Evolutionary conservation across 2,329 filamentous ascomycete genomes (phyloP).

Genomic region (Fusarium oligoseptatum): DNA sequence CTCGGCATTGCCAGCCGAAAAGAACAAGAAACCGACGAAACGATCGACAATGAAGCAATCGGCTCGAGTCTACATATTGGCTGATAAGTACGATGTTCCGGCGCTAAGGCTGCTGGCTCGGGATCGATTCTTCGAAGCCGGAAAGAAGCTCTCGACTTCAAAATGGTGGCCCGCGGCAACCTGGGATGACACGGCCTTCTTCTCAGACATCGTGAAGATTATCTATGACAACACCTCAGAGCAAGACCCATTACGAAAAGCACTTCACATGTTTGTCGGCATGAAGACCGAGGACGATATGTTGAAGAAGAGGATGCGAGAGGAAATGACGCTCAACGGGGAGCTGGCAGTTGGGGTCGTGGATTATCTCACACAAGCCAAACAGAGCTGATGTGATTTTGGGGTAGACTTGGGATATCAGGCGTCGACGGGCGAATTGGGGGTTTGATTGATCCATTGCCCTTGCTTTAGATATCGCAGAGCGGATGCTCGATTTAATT

Average conservation of each 20-base stretch:
- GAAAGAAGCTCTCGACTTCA: no score
- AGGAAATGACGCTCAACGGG: neutral
- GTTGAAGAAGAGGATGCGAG: neutral
- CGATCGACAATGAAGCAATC: no score
- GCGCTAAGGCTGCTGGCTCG: no score
- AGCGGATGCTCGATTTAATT: no score
- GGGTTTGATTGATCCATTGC: neutral
- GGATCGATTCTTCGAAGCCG: no score
- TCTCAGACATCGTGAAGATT: neutral
- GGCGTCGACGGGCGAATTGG: neutral
- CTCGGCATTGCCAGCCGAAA: no score
- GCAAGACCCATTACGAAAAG: neutral
- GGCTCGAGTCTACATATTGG: no score
- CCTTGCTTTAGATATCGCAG: neutral
- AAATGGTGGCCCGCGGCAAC: no score
- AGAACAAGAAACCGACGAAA: no score
- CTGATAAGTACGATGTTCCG: no score
- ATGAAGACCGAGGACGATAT: neutral
- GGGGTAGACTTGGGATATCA: neutral
- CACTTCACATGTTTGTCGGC: neutral
- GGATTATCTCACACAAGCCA: neutral
- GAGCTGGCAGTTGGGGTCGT: neutral
- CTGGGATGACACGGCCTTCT: neutral
- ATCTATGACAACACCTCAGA: neutral
- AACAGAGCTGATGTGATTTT: neutral